These are phyloP conservation scores for Fusarium multiceps DNA, from an alignment of 2,329 filamentous ascomycete genomes.

Conservation along the genomic window DNA sequence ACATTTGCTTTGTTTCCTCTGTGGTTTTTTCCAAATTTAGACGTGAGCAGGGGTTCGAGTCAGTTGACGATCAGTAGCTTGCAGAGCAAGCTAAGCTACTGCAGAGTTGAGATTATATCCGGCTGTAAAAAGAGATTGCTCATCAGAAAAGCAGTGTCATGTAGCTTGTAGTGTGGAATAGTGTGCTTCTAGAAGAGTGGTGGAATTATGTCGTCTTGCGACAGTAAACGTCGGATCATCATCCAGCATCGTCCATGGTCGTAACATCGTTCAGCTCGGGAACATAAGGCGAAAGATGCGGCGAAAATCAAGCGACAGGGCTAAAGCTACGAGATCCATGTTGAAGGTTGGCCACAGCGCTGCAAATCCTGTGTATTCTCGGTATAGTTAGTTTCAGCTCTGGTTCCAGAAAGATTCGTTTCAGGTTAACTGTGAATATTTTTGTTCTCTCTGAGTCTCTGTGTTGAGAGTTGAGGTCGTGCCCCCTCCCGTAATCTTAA, in stretches of 20 bases:
- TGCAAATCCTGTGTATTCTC: conserved; percentile 3
- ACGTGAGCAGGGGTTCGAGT: conserved; percentile 22
- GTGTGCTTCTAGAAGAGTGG: conserved; percentile 1
- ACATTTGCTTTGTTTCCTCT: conserved; percentile 23
- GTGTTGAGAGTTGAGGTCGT: neutral
- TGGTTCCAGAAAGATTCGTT: conserved; percentile 30
- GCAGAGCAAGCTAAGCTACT: conserved; percentile 3
- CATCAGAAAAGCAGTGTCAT: neutral
- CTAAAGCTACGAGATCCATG: neutral
- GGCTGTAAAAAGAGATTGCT: conserved; percentile 8
- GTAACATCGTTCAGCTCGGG: conserved; percentile 1
- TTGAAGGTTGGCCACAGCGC: neutral
- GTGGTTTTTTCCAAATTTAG: conserved; percentile 18
- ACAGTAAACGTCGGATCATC: neutral
- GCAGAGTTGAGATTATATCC: conserved; percentile 10
- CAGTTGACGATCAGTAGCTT: conserved; percentile 14
- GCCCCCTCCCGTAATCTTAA: conserved; percentile 22
- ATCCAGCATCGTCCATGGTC: neutral
- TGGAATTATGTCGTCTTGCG: neutral
- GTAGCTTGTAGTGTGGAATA: neutral
- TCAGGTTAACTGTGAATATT: conserved; percentile 19
- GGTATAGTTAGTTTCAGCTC: conserved; percentile 27
- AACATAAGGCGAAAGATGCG: neutral
- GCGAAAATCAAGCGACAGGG: conserved; percentile 2
- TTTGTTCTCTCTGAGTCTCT: no score